Percentiles rank a stretch among this genome's conserved stretches.
These are phyloP conservation scores for Allium sativum DNA, from an alignment of 106 monocot species.

Conservation along the genomic window DNA sequence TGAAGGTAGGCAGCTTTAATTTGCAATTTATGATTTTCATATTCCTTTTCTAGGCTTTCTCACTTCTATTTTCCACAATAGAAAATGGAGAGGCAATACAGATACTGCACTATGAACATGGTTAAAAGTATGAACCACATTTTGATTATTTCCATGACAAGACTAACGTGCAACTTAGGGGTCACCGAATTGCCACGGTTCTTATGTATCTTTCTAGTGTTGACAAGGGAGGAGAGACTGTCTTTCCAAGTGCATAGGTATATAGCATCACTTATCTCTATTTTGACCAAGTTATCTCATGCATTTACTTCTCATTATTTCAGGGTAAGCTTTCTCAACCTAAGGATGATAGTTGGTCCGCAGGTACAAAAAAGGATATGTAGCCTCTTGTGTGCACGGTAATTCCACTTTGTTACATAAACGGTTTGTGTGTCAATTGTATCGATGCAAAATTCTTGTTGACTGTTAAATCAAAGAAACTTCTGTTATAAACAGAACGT, in stretches of 20 bases:
- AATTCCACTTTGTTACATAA: too few species aligned
- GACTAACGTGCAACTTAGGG: constrained; percentile 47
- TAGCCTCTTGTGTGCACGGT: too few species aligned
- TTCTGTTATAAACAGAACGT: too few species aligned
- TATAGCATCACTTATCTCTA: neutral
- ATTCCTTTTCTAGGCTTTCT: neutral
- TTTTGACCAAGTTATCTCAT: neutral
- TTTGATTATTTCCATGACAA: constrained; percentile 80
- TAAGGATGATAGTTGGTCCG: constrained; percentile 79
- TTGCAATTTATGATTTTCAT: neutral
- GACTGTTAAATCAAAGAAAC: too few species aligned
- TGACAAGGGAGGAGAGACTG: constrained; percentile 71
- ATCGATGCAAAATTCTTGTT: too few species aligned
- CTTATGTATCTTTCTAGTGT: constrained; percentile 90
- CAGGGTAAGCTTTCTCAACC: constrained; percentile 49
- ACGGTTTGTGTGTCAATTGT: too few species aligned
- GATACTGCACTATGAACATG: constrained; percentile 65
- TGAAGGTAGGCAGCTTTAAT: constrained; percentile 59
- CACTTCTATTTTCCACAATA: constrained; percentile 9
- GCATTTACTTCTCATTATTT: constrained; percentile 3
- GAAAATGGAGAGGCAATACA: constrained; percentile 88
- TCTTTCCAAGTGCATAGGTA: constrained; percentile 81
- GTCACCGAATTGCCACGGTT: constrained; percentile 75
- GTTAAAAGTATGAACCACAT: constrained; percentile 87
- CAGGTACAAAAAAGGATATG: constrained; percentile 67